A percentile compares a stretch with the other conserved stretches of the same genome.
phyloP scores from a whole-genome alignment of 257 asterid genomes.

The Capsicum rhomboideum region DNA sequence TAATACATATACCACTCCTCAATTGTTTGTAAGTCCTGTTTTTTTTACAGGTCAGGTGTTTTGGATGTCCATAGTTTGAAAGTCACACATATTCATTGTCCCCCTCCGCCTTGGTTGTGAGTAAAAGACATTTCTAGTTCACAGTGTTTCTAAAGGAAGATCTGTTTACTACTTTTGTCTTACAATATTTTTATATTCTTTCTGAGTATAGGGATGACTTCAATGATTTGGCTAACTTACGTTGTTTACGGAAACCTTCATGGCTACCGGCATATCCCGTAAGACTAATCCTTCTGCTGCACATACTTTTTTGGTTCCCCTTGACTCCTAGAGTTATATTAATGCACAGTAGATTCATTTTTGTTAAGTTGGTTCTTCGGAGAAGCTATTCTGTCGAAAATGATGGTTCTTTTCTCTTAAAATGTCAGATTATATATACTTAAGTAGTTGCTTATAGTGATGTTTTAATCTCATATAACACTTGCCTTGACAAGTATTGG shows the following conservation, averaged over 20 bases:
- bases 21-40: neutral
- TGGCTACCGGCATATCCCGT: constrained; percentile 86
- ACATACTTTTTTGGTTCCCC: neutral
- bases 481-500: neutral
- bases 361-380: neutral
- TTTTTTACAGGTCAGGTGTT: constrained; percentile 76
- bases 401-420: neutral
- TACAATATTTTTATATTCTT: constrained; percentile 11
- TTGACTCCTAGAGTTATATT: neutral
- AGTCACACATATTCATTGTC: constrained; percentile 95
- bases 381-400: neutral
- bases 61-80: constrained; percentile 55
- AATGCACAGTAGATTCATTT: neutral
- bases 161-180: neutral
- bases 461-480: neutral
- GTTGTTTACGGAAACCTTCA: constrained; percentile 56
- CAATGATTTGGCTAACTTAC: constrained; percentile 37
- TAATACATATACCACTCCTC: neutral
- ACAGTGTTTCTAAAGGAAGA: neutral
- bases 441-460: neutral
- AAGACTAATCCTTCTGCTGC: constrained; percentile 19
- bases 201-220: constrained; percentile 51
- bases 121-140: constrained; percentile 19
- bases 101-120: constrained; percentile 93
- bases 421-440: neutral